Conservation (phyloP, 164 flowering plant species). For the Tetracentron sinense region DNA sequence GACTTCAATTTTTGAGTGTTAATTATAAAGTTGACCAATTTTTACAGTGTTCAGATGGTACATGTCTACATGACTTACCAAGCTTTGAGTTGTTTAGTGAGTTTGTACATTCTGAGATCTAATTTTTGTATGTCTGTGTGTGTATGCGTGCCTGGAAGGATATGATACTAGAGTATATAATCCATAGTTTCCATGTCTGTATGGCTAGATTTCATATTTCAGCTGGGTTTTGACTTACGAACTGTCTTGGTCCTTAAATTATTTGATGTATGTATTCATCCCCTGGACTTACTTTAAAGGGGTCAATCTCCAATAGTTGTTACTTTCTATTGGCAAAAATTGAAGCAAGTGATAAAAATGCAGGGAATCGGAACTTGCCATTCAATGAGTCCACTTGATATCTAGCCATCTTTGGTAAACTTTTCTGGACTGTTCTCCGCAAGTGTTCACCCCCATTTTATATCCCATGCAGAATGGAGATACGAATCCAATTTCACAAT, state of each 20-base stretch:
- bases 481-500: slow-evolving; percentile 48
- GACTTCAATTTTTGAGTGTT: not conserved
- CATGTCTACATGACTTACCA: not conserved
- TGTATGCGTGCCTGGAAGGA: not conserved
- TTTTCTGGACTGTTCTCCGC: too few relatives aligned
- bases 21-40: not conserved
- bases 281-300: not conserved
- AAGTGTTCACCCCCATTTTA: not conserved
- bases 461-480: slow-evolving; percentile 43
- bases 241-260: too few relatives aligned
- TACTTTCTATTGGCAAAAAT: too few relatives aligned
- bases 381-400: too few relatives aligned
- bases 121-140: not conserved
- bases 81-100: not conserved
- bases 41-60: not conserved
- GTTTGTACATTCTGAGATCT: not conserved
- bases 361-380: not conserved
- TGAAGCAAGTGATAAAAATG: too few relatives aligned
- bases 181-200: not conserved
- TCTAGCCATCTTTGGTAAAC: too few relatives aligned
- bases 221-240: not conserved
- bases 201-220: not conserved
- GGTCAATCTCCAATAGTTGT: not conserved
- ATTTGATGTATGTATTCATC: not conserved
- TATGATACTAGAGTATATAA: not conserved